Conservation (phyloP, 176 grass and related monocot genomes). For the Echinochloa phyllopogon region DNA sequence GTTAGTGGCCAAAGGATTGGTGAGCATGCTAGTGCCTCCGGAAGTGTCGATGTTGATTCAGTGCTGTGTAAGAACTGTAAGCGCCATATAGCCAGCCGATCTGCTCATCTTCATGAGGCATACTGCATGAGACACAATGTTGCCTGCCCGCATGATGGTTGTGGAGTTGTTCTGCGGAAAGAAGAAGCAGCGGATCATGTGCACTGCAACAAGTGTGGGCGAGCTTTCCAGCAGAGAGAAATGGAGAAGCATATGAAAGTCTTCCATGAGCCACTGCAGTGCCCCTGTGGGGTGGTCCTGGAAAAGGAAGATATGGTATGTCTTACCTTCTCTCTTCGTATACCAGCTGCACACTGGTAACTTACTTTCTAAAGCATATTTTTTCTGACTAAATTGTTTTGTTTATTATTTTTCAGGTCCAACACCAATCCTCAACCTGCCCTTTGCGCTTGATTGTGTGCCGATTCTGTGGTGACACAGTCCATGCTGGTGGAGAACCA, state of each 20-base stretch:
- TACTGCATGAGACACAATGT: constrained; percentile 94
- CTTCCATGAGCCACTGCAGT: constrained; percentile 86
- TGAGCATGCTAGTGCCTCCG: constrained; percentile 53
- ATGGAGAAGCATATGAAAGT: constrained; percentile 98
- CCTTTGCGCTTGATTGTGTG: constrained; percentile 81
- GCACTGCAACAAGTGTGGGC: constrained; percentile 82
- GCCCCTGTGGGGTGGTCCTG: constrained; percentile 74
- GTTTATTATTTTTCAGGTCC: constrained; percentile 57
- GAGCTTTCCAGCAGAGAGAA: constrained; percentile 82
- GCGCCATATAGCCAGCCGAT: constrained; percentile 66
- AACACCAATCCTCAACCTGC: constrained; percentile 78
- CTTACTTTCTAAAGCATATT: neutral
- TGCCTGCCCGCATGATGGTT: constrained; percentile 70
- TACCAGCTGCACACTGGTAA: neutral
- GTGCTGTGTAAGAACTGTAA: constrained; percentile 86
- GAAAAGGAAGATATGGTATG: constrained; percentile 99
- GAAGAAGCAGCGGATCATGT: constrained; percentile 76
- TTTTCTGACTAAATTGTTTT: constrained; percentile 17
- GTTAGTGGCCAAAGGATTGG: constrained; percentile 65
- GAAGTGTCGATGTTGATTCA: constrained; percentile 52
- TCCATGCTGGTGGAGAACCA: constrained; percentile 73
- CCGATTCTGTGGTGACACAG: constrained; percentile 87
- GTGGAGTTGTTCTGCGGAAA: constrained; percentile 83
- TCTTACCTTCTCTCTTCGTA: neutral
- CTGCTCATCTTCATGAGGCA: constrained; percentile 80